Evolutionary conservation across 1,284 basidiomycete genomes (phyloP).

Genomic region (Rhizoctonia solani): DNA sequence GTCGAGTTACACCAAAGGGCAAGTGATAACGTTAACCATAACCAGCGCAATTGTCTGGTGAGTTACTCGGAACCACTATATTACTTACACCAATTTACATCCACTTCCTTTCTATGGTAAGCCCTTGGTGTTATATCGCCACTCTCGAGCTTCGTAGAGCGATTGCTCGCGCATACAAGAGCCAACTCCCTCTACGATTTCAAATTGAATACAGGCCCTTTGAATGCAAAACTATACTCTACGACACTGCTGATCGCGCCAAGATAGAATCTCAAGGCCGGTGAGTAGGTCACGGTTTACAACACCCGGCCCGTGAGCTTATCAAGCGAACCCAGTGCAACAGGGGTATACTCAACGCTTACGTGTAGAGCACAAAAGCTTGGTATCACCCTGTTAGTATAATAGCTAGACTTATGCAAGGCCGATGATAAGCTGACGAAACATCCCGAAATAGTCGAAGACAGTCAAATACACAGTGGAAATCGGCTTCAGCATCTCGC

Average conservation of each 20-base stretch:
- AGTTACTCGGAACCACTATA: neutral
- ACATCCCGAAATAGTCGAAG: neutral
- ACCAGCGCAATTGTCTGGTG: constrained; percentile 20
- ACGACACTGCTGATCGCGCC: constrained; percentile 42
- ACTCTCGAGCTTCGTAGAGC: constrained; percentile 63
- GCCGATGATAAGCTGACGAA: neutral
- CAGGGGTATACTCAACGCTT: constrained; percentile 54
- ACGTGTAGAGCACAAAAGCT: constrained; percentile 50
- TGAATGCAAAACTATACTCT: constrained; percentile 59
- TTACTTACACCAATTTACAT: neutral
- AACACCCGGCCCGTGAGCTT: neutral
- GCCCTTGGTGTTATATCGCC: constrained; percentile 29
- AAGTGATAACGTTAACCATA: neutral
- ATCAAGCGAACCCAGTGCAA: constrained; percentile 47
- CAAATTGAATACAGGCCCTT: constrained; percentile 77
- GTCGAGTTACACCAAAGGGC: neutral
- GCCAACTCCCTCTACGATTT: constrained; percentile 65
- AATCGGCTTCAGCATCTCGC: constrained; percentile 71
- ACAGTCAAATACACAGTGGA: constrained; percentile 58
- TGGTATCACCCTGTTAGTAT: constrained; percentile 28
- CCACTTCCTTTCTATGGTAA: neutral
- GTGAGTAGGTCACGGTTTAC: constrained; percentile 35
- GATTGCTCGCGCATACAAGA: constrained; percentile 56
- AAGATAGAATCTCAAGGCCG: constrained; percentile 47
- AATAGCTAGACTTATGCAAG: constrained; percentile 32